These are phyloP conservation scores for Psilocybe tampanensis DNA, from an alignment of 768 basidiomycete genomes.

Conservation along the genomic window DNA sequence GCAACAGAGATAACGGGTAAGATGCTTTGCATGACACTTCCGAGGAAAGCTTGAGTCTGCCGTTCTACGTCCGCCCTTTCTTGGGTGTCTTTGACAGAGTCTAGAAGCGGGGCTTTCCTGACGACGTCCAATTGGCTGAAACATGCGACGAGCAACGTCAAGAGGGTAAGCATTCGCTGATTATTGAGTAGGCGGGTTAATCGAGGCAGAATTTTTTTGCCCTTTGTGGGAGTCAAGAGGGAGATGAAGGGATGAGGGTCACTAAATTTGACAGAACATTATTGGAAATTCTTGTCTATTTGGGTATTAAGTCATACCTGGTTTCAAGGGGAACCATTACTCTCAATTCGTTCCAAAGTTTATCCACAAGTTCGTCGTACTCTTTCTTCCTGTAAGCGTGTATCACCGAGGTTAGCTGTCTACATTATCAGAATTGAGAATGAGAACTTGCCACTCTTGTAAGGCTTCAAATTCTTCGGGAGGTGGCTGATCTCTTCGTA, in stretches of 20 bases:
- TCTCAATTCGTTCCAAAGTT: conserved; percentile 78
- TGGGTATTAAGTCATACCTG: conserved; percentile 53
- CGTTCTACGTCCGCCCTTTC: conserved; percentile 74
- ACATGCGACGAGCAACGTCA: conserved; percentile 92
- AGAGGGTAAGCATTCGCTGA: conserved; percentile 79
- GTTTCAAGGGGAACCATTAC: conserved; percentile 93
- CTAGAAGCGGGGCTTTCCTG: conserved; percentile 71
- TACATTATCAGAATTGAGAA: no score
- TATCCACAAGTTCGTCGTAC: conserved; percentile 59
- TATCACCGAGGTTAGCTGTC: no score
- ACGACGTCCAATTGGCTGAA: conserved; percentile 95
- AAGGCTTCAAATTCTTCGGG: conserved; percentile 54
- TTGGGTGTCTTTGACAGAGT: conserved; percentile 59
- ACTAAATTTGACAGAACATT: conserved; percentile 39
- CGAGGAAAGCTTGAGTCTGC: conserved; percentile 90
- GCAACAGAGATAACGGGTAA: conserved; percentile 80
- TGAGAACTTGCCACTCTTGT: conserved; percentile 45
- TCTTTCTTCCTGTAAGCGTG: conserved; percentile 58
- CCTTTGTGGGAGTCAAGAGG: conserved; percentile 84
- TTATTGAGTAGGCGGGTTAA: conserved; percentile 81
- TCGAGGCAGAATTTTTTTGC: conserved; percentile 89
- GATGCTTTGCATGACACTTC: conserved; percentile 85
- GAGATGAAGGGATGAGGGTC: conserved; percentile 97
- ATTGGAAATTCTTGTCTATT: neutral
- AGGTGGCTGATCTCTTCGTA: conserved; percentile 75